Evolutionary conservation across 352 stramenopile genomes (phyloP), one percentile per base, ranked within the genome.

Genomic region (Globisporangium irregulare): DNA sequence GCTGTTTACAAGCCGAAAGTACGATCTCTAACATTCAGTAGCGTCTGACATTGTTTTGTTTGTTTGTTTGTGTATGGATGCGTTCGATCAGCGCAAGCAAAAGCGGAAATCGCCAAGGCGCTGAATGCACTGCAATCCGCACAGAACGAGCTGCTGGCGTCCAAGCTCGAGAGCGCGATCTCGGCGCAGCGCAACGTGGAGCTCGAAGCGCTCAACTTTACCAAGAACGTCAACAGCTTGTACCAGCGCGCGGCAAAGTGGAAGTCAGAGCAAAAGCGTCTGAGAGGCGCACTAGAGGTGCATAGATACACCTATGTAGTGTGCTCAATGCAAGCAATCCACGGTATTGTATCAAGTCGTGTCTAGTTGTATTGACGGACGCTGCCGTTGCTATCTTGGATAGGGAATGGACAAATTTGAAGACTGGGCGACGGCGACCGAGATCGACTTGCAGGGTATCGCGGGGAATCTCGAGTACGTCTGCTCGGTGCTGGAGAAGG

Each of bases 401-500:
- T 59, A 85, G 71, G 77, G 74, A 14, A 61, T 92, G 50, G 81
- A 86, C 59, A 68, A 69, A 27, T 90, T 92, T 71, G 77, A 77
- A 15, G 74, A 80, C 41, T 92, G 84, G 84, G 81, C 84, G 12
- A 69, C 59, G 2, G 50, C 67, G 22, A 76, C 77, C 0, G 81
- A 92, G 61, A 73, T 50, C 14, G 79, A 87, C 61, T 66, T 92
- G 53, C 77, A 81, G 43, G 71, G 67, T 4, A 79, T 92, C 54
- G 78, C 84, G 53, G 78, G 81, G 15, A 92, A 92, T 41, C 68
- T 90, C 27, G 84, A 92, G 67, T 90, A 92, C 62, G 80, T 92
- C 18, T 85, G 72, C 61, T 69, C 80, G 14, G 84, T 92, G 46
- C 73, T 92, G 46, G 81, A 92, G 65, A 84, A 81, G 54, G 79